Conservation (phyloP, 2,329 filamentous ascomycete species). For the Lasiodiplodia citricola region DNA sequence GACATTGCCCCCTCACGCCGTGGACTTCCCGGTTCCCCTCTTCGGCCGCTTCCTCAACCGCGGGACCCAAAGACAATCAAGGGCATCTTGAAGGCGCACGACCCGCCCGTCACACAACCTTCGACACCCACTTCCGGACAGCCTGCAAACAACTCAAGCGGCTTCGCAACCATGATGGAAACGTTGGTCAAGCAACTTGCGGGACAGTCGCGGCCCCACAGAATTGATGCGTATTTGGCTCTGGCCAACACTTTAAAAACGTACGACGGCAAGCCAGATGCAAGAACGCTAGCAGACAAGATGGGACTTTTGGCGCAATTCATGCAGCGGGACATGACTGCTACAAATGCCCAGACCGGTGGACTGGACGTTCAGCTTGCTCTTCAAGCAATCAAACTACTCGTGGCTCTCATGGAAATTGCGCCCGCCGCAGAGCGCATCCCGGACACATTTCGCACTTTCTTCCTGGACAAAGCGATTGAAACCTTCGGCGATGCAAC, state of each 20-base stretch:
- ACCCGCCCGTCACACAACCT: constrained; percentile 35
- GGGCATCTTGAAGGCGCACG: constrained; percentile 80
- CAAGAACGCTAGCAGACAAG: constrained; percentile 62
- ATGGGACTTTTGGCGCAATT: constrained; percentile 80
- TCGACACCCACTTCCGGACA: constrained; percentile 31
- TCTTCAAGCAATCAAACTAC: constrained; percentile 77
- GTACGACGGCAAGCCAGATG: constrained; percentile 75
- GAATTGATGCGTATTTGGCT: constrained; percentile 85
- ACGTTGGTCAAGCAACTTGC: constrained; percentile 83
- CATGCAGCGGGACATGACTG: constrained; percentile 75
- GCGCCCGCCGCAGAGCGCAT: constrained; percentile 72
- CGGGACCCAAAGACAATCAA: constrained; percentile 64
- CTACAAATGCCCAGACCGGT: constrained; percentile 61
- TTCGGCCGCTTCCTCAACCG: constrained; percentile 55
- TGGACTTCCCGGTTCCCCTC: constrained; percentile 40
- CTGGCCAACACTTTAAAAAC: constrained; percentile 76
- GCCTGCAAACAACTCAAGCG: constrained; percentile 57
- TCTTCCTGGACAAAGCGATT: constrained; percentile 82
- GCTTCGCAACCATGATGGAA: constrained; percentile 80
- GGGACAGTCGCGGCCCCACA: constrained; percentile 71
- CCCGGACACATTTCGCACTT: constrained; percentile 77
- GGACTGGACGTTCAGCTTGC: constrained; percentile 71
- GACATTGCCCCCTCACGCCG: constrained; percentile 35
- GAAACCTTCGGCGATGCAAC: constrained; percentile 70
- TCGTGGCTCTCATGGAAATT: constrained; percentile 78